Evolutionary conservation across 306 rosid genomes (phyloP).

Genomic region (Boehmeria nivea): DNA sequence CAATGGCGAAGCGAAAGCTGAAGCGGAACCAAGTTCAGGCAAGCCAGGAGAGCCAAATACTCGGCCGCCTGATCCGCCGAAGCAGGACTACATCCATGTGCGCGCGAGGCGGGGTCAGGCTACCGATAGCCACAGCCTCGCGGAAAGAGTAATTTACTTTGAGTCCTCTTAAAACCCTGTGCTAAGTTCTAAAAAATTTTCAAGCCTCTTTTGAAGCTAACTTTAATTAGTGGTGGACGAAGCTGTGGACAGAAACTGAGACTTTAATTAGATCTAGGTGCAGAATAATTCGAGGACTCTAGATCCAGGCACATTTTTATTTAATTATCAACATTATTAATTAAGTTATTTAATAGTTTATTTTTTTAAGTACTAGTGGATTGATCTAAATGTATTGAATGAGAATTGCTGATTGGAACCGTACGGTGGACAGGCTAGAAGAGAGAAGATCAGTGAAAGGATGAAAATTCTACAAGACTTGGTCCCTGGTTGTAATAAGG

Average conservation of each 20-base stretch:
- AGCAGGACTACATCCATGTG: constrained; percentile 86
- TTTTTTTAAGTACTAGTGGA: constrained; percentile 9
- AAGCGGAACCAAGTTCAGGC: constrained; percentile 64
- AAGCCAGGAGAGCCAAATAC: constrained; percentile 50
- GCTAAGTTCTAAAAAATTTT: neutral
- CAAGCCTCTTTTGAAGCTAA: neutral
- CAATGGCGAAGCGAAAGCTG: constrained; percentile 45
- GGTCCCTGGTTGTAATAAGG: constrained; percentile 97
- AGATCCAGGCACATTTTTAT: neutral
- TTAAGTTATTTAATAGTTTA: too few species aligned
- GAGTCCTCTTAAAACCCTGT: constrained; percentile 3
- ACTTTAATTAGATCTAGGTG: neutral
- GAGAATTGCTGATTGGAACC: constrained; percentile 23
- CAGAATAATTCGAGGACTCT: neutral
- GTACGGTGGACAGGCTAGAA: constrained; percentile 68
- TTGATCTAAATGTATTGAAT: constrained; percentile 21
- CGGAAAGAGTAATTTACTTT: constrained; percentile 69
- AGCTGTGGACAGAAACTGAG: neutral
- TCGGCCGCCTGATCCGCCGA: constrained; percentile 57
- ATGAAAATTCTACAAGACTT: constrained; percentile 91
- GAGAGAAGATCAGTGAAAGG: constrained; percentile 94
- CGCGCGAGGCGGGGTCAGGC: constrained; percentile 98
- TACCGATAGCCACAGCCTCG: constrained; percentile 90
- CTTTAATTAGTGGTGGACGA: neutral
- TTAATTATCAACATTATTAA: neutral